A percentile compares a stretch with the other conserved stretches of the same genome.
phyloP scores from a whole-genome alignment of 2,329 filamentous ascomycete species.

The Pyrenochaeta sp. region DNA sequence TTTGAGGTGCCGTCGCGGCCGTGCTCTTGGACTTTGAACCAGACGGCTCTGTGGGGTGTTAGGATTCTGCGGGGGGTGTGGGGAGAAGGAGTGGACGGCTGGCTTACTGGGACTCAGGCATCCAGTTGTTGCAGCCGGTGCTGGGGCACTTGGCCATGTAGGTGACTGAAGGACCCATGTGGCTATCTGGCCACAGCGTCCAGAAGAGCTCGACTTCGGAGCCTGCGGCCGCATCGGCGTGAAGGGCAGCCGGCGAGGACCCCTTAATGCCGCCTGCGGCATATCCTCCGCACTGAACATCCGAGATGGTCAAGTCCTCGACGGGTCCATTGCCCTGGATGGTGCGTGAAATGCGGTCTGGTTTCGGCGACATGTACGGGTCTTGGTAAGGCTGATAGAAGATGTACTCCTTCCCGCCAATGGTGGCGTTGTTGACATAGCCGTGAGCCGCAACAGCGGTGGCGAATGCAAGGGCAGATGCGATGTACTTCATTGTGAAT shows the following conservation, averaged over 20 bases:
- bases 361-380: slow-evolving; percentile 43
- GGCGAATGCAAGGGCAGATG: slow-evolving; percentile 34
- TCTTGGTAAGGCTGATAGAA: slow-evolving; percentile 48
- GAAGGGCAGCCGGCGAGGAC: slow-evolving; percentile 62
- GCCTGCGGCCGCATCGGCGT: slow-evolving; percentile 62
- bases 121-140: slow-evolving; percentile 58
- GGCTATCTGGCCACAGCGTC: slow-evolving; percentile 60
- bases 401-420: slow-evolving; percentile 38
- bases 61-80: too few relatives aligned
- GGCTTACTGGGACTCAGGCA: slow-evolving; percentile 54
- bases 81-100: too few relatives aligned
- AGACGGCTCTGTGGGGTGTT: slow-evolving; percentile 56
- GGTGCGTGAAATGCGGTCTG: slow-evolving; percentile 63
- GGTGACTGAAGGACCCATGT: slow-evolving; percentile 64
- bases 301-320: slow-evolving; percentile 59
- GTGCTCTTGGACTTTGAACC: slow-evolving; percentile 63
- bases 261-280: slow-evolving; percentile 58
- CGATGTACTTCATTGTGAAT: slow-evolving; percentile 43
- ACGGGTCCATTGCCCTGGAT: slow-evolving; percentile 67
- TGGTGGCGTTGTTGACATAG: slow-evolving; percentile 46
- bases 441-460: slow-evolving; percentile 43
- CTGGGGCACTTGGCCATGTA: slow-evolving; percentile 68
- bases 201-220: slow-evolving; percentile 62
- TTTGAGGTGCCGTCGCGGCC: slow-evolving; percentile 60
- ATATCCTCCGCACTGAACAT: slow-evolving; percentile 65